Evolutionary conservation across 129 eudicot genomes (phyloP).

Genomic region (Ambrosia artemisiifolia): DNA sequence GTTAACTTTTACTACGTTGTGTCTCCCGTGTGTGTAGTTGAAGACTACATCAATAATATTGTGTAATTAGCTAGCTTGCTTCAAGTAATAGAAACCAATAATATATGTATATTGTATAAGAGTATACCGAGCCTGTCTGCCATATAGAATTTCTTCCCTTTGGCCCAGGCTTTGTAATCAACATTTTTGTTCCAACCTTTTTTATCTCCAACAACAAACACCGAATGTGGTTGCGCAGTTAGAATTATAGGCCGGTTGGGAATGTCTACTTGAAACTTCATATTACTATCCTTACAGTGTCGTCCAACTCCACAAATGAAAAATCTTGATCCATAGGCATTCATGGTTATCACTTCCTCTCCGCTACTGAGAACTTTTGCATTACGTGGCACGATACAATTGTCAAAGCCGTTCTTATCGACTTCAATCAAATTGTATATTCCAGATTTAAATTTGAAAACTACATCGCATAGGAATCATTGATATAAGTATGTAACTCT

Average conservation of each 20-base stretch:
- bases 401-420: neutral
- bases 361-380: conserved; percentile 26
- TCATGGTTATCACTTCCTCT: conserved; percentile 17
- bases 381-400: conserved; percentile 1
- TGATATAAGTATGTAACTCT: no score
- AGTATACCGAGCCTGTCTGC: conserved; percentile 33
- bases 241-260: no score
- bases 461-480: neutral
- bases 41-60: conserved; percentile 26
- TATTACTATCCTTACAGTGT: conserved; percentile 18
- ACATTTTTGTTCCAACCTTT: neutral
- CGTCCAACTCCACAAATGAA: conserved; percentile 37
- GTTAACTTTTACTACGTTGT: conserved; percentile 32
- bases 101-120: neutral
- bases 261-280: conserved; percentile 9
- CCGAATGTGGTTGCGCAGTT: neutral
- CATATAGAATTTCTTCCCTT: conserved; percentile 13
- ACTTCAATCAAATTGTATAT: neutral
- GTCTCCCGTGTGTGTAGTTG: conserved; percentile 30
- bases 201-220: neutral
- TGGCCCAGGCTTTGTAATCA: conserved; percentile 36
- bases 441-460: neutral
- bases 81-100: neutral
- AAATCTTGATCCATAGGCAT: conserved; percentile 28
- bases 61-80: neutral